These are phyloP conservation scores for Chaetoceros muelleri DNA, from an alignment of 108 stramenopile genomes.

Conservation along the genomic window DNA sequence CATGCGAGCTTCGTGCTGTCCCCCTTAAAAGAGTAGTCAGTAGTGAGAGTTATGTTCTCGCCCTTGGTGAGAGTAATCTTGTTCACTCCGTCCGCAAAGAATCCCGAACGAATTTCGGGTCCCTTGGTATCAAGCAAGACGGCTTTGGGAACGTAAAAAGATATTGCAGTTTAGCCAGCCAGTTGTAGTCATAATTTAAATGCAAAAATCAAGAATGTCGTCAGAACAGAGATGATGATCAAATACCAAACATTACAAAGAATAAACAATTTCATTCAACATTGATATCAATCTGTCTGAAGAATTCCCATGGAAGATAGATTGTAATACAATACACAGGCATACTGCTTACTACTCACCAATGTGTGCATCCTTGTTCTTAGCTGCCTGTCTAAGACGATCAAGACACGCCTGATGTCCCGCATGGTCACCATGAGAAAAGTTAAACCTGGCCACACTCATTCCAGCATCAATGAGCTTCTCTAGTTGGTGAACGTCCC, in stretches of 20 bases:
- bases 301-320: too few species aligned
- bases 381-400: constrained; percentile 65
- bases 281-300: constrained; percentile 5
- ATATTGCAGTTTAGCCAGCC: background rate
- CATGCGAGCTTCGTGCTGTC: constrained; percentile 82
- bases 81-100: constrained; percentile 77
- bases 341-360: constrained; percentile 33
- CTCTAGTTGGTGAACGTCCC: constrained; percentile 67
- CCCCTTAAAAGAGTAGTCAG: constrained; percentile 82
- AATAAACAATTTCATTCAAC: background rate
- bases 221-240: background rate
- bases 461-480: constrained; percentile 81
- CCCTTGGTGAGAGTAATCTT: constrained; percentile 74
- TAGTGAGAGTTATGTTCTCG: constrained; percentile 59
- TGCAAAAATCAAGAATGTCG: background rate
- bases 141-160: constrained; percentile 18
- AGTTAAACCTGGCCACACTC: constrained; percentile 92
- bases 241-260: background rate
- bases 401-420: constrained; percentile 74
- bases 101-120: constrained; percentile 93
- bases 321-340: background rate
- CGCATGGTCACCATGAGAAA: constrained; percentile 80
- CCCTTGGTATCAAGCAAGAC: constrained; percentile 91
- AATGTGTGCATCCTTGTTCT: constrained; percentile 58
- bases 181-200: background rate